Evolutionary conservation across 2,329 filamentous ascomycete genomes (phyloP).

Genomic region (Mycogone perniciosa): DNA sequence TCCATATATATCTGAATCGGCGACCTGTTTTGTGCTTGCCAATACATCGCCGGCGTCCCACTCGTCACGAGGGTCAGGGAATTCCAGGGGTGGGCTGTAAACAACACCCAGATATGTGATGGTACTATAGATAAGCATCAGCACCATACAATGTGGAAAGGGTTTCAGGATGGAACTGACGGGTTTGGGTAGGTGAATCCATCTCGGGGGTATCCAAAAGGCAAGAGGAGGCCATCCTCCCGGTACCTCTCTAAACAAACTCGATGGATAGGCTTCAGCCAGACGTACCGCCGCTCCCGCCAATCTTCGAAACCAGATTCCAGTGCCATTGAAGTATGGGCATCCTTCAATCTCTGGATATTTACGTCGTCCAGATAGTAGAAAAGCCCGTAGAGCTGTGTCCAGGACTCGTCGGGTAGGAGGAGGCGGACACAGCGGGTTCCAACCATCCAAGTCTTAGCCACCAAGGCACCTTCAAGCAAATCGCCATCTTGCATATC

Average conservation of each 20-base stretch:
- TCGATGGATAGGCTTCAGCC: neutral
- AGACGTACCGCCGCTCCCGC: neutral
- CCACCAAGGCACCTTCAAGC: neutral
- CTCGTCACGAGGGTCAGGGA: neutral
- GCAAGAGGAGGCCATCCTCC: neutral
- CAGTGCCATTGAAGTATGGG: neutral
- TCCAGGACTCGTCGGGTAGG: neutral
- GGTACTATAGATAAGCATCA: neutral
- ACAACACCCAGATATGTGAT: neutral
- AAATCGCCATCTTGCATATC: too few relatives aligned
- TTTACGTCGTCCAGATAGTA: neutral
- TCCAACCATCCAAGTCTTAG: neutral
- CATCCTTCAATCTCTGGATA: neutral
- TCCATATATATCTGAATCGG: neutral
- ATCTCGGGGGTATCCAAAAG: neutral
- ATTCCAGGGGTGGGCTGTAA: neutral
- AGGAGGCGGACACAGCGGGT: neutral
- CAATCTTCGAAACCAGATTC: neutral
- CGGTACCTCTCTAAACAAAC: neutral
- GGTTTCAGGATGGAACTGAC: neutral
- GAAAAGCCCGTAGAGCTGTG: neutral
- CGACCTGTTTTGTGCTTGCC: neutral
- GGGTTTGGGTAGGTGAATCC: neutral
- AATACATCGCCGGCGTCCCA: neutral
- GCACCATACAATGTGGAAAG: neutral